A percentile compares a stretch with the other conserved stretches of the same genome.
phyloP scores from a whole-genome alignment of 306 rosid species.

The Dalbergia cultrata region DNA sequence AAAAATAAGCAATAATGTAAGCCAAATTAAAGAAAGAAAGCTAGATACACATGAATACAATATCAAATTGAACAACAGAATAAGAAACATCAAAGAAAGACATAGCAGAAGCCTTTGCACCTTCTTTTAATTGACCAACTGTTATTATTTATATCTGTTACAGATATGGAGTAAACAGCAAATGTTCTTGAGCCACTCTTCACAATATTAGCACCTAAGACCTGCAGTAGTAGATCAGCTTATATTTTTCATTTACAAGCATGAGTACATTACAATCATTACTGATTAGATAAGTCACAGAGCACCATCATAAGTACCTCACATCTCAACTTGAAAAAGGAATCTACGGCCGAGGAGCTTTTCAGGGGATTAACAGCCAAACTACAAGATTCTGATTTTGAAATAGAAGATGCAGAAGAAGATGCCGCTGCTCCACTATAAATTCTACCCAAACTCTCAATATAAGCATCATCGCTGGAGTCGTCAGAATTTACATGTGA shows the following conservation, averaged over 20 bases:
- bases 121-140: conserved; percentile 99
- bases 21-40: conserved; percentile 21
- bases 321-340: conserved; percentile 91
- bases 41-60: conserved; percentile 23
- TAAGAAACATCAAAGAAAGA: conserved; percentile 37
- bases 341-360: conserved; percentile 69
- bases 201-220: conserved; percentile 94
- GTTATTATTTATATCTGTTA: conserved; percentile 83
- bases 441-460: conserved; percentile 74
- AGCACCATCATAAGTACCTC: conserved; percentile 71
- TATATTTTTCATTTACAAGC: conserved; percentile 45
- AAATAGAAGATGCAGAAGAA: conserved; percentile 70
- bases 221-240: conserved; percentile 69
- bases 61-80: conserved; percentile 20
- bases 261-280: conserved; percentile 27
- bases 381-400: conserved; percentile 53
- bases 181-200: conserved; percentile 93
- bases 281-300: conserved; percentile 32
- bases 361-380: conserved; percentile 61
- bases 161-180: conserved; percentile 96
- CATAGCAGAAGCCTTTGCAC: conserved; percentile 55
- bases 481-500: conserved; percentile 59
- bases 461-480: conserved; percentile 80
- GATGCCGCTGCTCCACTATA: conserved; percentile 91
- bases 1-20: conserved; percentile 27